Evolutionary conservation across 1,139 yeast genomes (phyloP), one percentile per base, ranked within the genome.

Genomic region (Maudiozyma humilis): DNA sequence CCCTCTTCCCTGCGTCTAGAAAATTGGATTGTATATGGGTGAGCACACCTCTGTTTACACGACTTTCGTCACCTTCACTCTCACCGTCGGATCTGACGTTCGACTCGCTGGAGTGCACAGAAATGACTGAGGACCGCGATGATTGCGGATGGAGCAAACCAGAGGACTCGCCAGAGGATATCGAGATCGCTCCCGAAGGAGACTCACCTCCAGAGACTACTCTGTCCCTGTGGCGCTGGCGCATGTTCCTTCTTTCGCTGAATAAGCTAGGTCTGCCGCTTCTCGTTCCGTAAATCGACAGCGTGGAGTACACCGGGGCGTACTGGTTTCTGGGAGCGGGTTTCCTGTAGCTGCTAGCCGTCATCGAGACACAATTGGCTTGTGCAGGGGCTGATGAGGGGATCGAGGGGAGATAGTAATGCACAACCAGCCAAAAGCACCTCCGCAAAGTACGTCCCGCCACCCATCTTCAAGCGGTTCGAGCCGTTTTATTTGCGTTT

Each of bases 181-280:
- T 10, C 6, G 27, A 23, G 6, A 23, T 23, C 27, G 10, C 27
- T 10, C 27, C n/a, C n/a, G n/a, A n/a, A n/a, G n/a, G n/a, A n/a
- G n/a, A n/a, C n/a, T n/a, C n/a, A n/a, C n/a, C n/a, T n/a, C n/a
- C n/a, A n/a, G n/a, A n/a, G n/a, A n/a, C n/a, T n/a, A n/a, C n/a
- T n/a, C n/a, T n/a, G n/a, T n/a, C n/a, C n/a, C n/a, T n/a, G n/a
- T n/a, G n/a, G n/a, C n/a, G n/a, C n/a, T n/a, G n/a, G n/a, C 47
- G 47, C 49, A 51, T 43, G 13, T 44, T 44, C 41, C 55, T 51
- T 40, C 44, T 48, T 19, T 50, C 44, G 37, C 44, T 47, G 42
- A 51, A 52, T 35, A 52, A 44, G 10, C 50, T 47, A n/a, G 44
- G 38, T 34, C 38, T 38, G 25, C 40, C 46, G 38, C 44, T 42